Evolutionary conservation across 129 eudicot species (phyloP), one percentile per base, ranked within the genome.

Genomic region (Flaveria ramosissima): DNA sequence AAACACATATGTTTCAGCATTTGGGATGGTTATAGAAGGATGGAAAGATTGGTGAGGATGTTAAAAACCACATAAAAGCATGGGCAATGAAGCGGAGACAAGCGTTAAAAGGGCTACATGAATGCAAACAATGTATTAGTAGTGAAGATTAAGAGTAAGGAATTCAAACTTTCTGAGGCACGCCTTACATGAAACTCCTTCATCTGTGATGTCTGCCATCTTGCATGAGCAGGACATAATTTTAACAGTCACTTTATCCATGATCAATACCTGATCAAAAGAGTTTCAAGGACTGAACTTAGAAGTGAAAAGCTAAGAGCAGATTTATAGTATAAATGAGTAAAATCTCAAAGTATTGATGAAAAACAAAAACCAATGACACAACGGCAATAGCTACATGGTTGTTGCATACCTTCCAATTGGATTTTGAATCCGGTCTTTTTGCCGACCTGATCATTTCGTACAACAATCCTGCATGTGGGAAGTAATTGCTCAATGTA

Each of bases 171-270:
- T 67, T 53, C 32, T 24, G 77, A 80, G 85, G 77, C 82, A 70
- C 69, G 48, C 83, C 98, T 93, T 89, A 93, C 98, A 89, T 85
- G 98, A 93, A 78, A 93, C 93, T 84, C 92, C 98, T 85, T 89
- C 98, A 19, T 91, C 96, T 39, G 97, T 93, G 56, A 93, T 91
- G 82, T 93, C 98, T 50, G 97, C 91, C 98, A 93, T 93, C 86
- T 93, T 93, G 92, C 98, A 91, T 15, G 98, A 81, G 70, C 82
- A 81, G 24, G 98, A 93, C 93, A 93, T 91, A 76, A 93, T 80
- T 84, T 87, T 93, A 39, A 87, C 84, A 73, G 98, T 93, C 41
- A 93, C 75, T 83, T 86, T 89, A 81, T 93, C 98, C 98, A 93
- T 89, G 82, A 91, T 86, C 72, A 93, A 96, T 81, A 93, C 98